These are phyloP conservation scores for Diaporthe aspalathi DNA, from an alignment of 2,329 filamentous ascomycete genomes.

Conservation along the genomic window DNA sequence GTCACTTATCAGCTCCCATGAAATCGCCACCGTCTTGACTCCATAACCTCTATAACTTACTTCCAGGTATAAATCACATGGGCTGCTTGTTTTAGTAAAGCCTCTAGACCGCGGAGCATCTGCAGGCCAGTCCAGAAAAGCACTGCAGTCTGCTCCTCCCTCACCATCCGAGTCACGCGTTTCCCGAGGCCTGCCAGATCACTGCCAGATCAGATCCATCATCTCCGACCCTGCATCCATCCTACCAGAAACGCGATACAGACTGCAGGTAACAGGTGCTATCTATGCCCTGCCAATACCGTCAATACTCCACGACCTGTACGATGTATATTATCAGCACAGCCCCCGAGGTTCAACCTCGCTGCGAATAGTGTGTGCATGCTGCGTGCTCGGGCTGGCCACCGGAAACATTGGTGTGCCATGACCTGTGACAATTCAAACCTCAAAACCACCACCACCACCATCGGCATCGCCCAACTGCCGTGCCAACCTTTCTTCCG, in stretches of 20 bases:
- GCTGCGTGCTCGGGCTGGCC: neutral
- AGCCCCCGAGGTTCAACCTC: neutral
- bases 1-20: conserved; percentile 9
- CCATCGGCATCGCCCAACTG: conserved; percentile 22
- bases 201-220: conserved; percentile 30
- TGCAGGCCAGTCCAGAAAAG: neutral
- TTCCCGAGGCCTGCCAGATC: conserved; percentile 15
- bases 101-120: neutral
- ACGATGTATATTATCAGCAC: too few species aligned
- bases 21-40: neutral
- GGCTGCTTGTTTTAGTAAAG: neutral
- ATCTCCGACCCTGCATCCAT: conserved; percentile 24
- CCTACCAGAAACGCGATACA: neutral
- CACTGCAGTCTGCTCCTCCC: neutral
- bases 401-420: conserved; percentile 28
- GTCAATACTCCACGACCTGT: neutral
- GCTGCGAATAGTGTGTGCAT: too few species aligned
- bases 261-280: conserved; percentile 9
- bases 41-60: neutral
- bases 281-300: conserved; percentile 12
- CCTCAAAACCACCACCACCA: conserved; percentile 2
- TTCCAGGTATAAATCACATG: neutral
- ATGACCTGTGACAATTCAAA: conserved; percentile 15
- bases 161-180: neutral
- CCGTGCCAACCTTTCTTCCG: conserved; percentile 16